phyloP scores from a whole-genome alignment of 23 red algal species.

The Chondrus crispus region DNA sequence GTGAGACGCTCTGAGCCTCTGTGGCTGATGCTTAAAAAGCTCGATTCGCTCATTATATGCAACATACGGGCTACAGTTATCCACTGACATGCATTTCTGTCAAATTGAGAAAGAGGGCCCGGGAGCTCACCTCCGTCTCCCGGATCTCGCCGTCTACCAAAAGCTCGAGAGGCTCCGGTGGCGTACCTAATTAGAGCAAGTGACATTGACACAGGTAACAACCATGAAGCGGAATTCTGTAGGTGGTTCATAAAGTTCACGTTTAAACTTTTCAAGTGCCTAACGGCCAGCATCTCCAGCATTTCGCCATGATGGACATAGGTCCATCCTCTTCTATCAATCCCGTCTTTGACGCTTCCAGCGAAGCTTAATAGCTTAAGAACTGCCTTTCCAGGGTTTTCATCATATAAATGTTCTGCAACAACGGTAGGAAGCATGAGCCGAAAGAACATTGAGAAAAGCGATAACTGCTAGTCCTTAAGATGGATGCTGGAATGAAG shows the following conservation, averaged over 20 bases:
- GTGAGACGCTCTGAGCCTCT: not conserved
- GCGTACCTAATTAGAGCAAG: too few relatives aligned
- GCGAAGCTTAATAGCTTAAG: not conserved
- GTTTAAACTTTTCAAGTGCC: not conserved
- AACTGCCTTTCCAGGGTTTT: not conserved
- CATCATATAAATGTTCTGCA: too few relatives aligned
- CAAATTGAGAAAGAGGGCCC: too few relatives aligned
- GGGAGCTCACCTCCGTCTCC: too few relatives aligned
- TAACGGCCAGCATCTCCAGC: not conserved
- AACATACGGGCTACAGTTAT: too few relatives aligned
- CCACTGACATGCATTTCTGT: too few relatives aligned
- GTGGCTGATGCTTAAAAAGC: not conserved
- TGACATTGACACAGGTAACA: not conserved
- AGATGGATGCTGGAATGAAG: not conserved
- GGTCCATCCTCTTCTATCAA: not conserved
- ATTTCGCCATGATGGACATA: not conserved
- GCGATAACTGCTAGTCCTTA: not conserved
- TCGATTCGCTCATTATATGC: too few relatives aligned
- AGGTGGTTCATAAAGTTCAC: not conserved
- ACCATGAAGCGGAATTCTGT: not conserved
- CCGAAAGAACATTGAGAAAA: not conserved
- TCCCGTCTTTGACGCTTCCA: not conserved
- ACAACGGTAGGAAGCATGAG: too few relatives aligned
- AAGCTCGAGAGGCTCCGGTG: too few relatives aligned
- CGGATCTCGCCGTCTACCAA: too few relatives aligned